phyloP scores from a whole-genome alignment of 345 rosid species.

The Sisymbrium irio region DNA sequence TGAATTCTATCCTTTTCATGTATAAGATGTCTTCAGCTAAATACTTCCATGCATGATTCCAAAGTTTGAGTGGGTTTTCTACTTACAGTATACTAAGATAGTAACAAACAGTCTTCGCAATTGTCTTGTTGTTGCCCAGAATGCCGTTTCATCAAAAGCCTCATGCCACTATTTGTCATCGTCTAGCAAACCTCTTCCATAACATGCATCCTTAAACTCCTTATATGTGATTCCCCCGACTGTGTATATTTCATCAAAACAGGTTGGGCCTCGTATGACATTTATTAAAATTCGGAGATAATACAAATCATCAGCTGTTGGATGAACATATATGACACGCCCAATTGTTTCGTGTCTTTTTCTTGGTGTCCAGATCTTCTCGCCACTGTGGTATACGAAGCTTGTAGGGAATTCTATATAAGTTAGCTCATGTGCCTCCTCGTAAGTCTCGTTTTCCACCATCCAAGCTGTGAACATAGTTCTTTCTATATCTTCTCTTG shows the following conservation, averaged over 20 bases:
- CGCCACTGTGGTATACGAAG: not conserved
- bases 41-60: not conserved
- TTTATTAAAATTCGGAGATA: not conserved
- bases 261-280: not conserved
- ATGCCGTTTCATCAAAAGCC: not conserved
- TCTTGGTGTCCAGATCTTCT: not conserved
- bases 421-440: not conserved
- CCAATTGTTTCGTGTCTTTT: not conserved
- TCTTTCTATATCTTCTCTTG: not conserved
- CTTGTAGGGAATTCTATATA: not conserved
- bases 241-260: not conserved
- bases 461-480: not conserved
- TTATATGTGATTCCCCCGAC: not conserved
- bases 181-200: not conserved
- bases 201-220: not conserved
- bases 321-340: not conserved
- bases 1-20: not conserved
- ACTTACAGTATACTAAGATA: not conserved
- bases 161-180: conserved; percentile 1
- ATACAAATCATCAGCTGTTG: not conserved
- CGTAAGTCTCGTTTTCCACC: not conserved
- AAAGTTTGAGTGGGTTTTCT: not conserved
- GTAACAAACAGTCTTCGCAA: not conserved
- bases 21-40: not conserved
- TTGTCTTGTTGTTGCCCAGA: not conserved